Evolutionary conservation across 345 rosid species (phyloP).

Genomic region (Gossypioides kirkii): DNA sequence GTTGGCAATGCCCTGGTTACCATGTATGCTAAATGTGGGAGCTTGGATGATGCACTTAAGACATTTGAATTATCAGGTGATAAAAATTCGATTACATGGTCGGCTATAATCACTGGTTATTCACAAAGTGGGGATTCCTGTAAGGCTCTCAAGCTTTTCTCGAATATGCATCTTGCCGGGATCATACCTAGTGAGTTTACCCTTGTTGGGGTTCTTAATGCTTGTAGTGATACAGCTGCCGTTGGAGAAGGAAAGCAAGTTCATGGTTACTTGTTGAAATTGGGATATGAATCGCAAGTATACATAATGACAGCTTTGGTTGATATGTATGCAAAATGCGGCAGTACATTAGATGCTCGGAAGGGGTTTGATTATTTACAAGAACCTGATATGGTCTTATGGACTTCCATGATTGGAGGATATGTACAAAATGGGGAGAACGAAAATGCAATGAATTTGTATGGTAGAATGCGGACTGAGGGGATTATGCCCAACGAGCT

Average conservation of each 20-base stretch:
- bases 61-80: slow-evolving; percentile 57
- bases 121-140: slow-evolving; percentile 67
- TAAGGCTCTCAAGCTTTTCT: slow-evolving; percentile 54
- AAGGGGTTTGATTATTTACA: slow-evolving; percentile 51
- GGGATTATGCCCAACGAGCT: slow-evolving; percentile 61
- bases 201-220: slow-evolving; percentile 71
- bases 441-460: slow-evolving; percentile 53
- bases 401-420: slow-evolving; percentile 71
- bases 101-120: slow-evolving; percentile 82
- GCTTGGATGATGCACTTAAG: slow-evolving; percentile 47
- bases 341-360: slow-evolving; percentile 42
- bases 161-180: slow-evolving; percentile 58
- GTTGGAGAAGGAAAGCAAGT: slow-evolving; percentile 65
- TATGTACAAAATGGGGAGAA: slow-evolving; percentile 49
- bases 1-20: slow-evolving; percentile 63
- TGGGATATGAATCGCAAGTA: slow-evolving; percentile 60
- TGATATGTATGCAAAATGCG: slow-evolving; percentile 69
- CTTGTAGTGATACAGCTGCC: slow-evolving; percentile 62
- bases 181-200: slow-evolving; percentile 62
- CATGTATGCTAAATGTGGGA: slow-evolving; percentile 71
- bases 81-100: slow-evolving; percentile 78
- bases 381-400: slow-evolving; percentile 54
- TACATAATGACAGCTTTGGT: slow-evolving; percentile 61
- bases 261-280: slow-evolving; percentile 53
- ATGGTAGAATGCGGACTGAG: slow-evolving; percentile 46